These are phyloP conservation scores for Casuarina glauca DNA, from an alignment of 306 rosid species.

Conservation along the genomic window DNA sequence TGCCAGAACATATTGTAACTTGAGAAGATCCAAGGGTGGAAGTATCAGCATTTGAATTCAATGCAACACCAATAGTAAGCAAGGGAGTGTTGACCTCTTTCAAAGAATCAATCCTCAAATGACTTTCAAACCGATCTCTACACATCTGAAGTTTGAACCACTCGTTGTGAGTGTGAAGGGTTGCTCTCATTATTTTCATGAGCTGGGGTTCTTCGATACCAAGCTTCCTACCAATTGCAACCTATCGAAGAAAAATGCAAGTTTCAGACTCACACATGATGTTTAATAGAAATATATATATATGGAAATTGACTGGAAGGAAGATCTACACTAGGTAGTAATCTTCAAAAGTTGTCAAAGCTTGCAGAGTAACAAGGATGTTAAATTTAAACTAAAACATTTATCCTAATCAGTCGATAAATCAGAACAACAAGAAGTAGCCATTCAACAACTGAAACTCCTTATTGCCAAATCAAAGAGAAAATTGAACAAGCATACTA, in stretches of 20 bases:
- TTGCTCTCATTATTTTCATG: slow-evolving; percentile 85
- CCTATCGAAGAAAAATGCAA: slow-evolving; percentile 47
- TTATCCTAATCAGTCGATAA: not conserved
- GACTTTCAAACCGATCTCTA: slow-evolving; percentile 88
- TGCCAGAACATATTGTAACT: slow-evolving; percentile 68
- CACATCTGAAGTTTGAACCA: slow-evolving; percentile 99
- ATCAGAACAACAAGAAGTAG: not conserved
- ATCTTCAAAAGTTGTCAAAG: not conserved
- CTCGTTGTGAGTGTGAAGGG: slow-evolving; percentile 80
- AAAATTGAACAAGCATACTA: not conserved
- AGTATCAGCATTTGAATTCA: slow-evolving; percentile 76
- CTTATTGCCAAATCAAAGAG: not conserved
- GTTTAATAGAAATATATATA: not conserved
- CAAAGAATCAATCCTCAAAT: slow-evolving; percentile 78
- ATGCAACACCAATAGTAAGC: slow-evolving; percentile 44
- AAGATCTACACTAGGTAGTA: not conserved
- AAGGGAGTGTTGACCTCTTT: slow-evolving; percentile 67
- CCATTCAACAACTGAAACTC: not conserved
- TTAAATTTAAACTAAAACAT: not conserved
- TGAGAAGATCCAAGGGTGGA: slow-evolving; percentile 82
- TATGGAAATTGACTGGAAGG: not conserved
- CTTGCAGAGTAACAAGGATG: not conserved
- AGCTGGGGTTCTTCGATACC: slow-evolving; percentile 97
- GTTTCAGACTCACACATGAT: slow-evolving; percentile 11
- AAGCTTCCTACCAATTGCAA: slow-evolving; percentile 85